Percentiles rank a stretch among this genome's conserved stretches.
Conservation (phyloP, 148 eudicot genomes). For the Oxyria digyna region DNA sequence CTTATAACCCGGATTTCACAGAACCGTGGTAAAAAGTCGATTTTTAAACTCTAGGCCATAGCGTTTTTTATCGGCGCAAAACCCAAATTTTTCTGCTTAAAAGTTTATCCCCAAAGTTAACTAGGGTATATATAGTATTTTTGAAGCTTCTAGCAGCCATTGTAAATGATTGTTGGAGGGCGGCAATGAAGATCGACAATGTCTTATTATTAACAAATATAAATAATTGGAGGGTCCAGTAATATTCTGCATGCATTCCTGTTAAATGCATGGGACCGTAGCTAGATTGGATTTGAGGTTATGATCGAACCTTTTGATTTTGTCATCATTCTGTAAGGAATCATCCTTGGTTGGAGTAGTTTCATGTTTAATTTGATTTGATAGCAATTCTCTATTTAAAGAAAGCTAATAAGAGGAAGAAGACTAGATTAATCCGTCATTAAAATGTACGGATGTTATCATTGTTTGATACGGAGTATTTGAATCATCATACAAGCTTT, state of each 20-base stretch:
- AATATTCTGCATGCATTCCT: not conserved
- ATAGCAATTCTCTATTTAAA: not conserved
- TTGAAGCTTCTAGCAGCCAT: constrained; percentile 6
- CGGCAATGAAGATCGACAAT: not conserved
- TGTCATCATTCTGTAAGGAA: not conserved
- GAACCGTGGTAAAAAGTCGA: no score
- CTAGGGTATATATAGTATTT: no score
- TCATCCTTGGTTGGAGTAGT: not conserved
- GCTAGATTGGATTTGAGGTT: not conserved
- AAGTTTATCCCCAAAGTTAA: no score
- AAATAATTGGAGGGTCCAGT: not conserved
- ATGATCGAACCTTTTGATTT: not conserved
- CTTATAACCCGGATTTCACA: no score
- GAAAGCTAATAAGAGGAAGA: not conserved
- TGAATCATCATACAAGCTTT: no score
- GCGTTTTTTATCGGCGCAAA: no score
- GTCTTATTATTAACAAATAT: not conserved
- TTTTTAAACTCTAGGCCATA: no score
- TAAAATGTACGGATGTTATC: not conserved
- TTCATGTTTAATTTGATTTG: not conserved
- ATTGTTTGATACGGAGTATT: not conserved
- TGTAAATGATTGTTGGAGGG: not conserved
- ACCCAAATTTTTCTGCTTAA: no score
- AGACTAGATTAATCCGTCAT: no score
- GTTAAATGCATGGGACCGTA: no score